These are phyloP conservation scores for Hyaloscypha finlandica DNA, from an alignment of 495 filamentous ascomycete species.

Conservation along the genomic window DNA sequence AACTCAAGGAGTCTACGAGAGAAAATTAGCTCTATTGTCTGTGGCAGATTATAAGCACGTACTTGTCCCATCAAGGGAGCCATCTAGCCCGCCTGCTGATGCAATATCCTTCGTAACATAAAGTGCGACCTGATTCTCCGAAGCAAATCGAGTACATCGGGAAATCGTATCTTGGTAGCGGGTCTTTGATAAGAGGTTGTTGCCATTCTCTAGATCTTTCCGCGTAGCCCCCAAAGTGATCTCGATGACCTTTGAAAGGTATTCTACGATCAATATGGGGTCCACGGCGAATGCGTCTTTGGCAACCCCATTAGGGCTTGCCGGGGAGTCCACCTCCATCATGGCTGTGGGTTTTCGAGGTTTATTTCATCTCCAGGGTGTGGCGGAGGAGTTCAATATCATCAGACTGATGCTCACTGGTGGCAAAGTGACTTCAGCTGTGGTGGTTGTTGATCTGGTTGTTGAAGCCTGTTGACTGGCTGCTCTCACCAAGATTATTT, in stretches of 20 bases:
- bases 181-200: conserved; percentile 76
- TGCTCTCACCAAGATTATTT: conserved; percentile 1
- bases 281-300: conserved; percentile 47
- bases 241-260: conserved; percentile 76
- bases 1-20: conserved; percentile 38
- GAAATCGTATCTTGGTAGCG: conserved; percentile 76
- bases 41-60: conserved; percentile 17
- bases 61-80: conserved; percentile 49
- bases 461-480: neutral
- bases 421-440: conserved; percentile 20
- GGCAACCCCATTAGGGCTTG: conserved; percentile 45
- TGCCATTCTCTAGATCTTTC: conserved; percentile 74
- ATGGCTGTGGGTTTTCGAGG: conserved; percentile 19
- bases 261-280: conserved; percentile 64
- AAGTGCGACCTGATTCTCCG: conserved; percentile 80
- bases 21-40: conserved; percentile 11
- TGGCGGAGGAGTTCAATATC: conserved; percentile 14
- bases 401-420: conserved; percentile 10
- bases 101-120: conserved; percentile 87
- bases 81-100: conserved; percentile 53
- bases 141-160: conserved; percentile 85
- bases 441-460: conserved; percentile 17
- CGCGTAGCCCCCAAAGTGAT: conserved; percentile 83
- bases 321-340: conserved; percentile 16
- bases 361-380: conserved; percentile 25